phyloP scores from a whole-genome alignment of 768 basidiomycete species.

The Tricholoma saponaceum region DNA sequence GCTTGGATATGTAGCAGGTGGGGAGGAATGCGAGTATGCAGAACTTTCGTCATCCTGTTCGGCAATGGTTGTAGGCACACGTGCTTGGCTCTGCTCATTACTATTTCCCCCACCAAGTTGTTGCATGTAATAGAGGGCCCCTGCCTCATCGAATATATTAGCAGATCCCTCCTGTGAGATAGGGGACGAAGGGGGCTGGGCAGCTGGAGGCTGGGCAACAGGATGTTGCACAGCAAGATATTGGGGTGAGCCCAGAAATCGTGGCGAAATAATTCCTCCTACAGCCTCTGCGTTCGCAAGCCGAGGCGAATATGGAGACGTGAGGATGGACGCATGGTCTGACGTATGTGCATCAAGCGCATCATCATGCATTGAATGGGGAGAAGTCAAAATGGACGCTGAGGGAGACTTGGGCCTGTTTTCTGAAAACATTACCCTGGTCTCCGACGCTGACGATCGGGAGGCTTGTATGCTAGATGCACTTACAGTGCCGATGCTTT shows the following conservation, averaged over 20 bases:
- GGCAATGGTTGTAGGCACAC: conserved; percentile 39
- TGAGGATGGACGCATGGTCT: conserved; percentile 25
- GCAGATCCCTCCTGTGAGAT: conserved; percentile 19
- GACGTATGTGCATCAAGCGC: not conserved
- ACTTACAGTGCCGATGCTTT: not conserved
- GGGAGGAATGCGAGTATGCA: conserved; percentile 11
- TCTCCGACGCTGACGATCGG: not conserved
- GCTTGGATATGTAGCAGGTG: conserved; percentile 4
- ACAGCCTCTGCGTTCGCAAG: conserved; percentile 11
- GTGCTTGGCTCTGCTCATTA: conserved; percentile 16
- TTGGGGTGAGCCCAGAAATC: conserved; percentile 15
- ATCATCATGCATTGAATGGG: conserved; percentile 20
- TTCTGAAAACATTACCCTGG: not conserved
- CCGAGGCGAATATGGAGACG: conserved; percentile 34
- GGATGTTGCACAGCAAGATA: conserved; percentile 12
- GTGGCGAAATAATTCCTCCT: conserved; percentile 6
- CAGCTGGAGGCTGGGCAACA: conserved; percentile 6
- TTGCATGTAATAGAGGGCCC: conserved; percentile 68
- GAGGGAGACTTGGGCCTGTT: conserved; percentile 3
- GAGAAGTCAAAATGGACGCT: conserved; percentile 31
- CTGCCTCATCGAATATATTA: conserved; percentile 51
- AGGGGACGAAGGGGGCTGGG: not conserved
- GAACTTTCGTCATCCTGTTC: conserved; percentile 38
- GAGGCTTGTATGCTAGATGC: not conserved
- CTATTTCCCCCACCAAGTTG: conserved; percentile 35